Percentiles rank a stretch among this genome's conserved stretches.
These are phyloP conservation scores for Pseudognaphalium luteoalbum DNA, from an alignment of 129 eudicot species.

Conservation along the genomic window DNA sequence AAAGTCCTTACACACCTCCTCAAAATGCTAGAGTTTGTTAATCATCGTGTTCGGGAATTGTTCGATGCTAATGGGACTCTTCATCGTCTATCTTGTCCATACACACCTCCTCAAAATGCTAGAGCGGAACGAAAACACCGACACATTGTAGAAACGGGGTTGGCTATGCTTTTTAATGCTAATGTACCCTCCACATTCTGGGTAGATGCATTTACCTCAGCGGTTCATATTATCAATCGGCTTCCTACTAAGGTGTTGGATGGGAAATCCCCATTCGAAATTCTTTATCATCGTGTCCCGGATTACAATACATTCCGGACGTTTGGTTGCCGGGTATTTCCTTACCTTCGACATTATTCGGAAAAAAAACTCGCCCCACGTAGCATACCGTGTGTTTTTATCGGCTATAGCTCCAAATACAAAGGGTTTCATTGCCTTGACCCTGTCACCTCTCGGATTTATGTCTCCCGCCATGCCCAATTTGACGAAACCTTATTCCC, in stretches of 20 bases:
- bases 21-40: too few species aligned
- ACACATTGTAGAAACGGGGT: not conserved
- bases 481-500: not conserved
- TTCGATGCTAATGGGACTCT: constrained; percentile 15
- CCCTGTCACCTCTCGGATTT: not conserved
- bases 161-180: constrained; percentile 2
- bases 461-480: constrained; percentile 8
- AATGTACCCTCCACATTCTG: not conserved
- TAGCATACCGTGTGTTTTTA: constrained; percentile 1
- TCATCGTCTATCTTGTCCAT: not conserved
- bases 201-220: constrained; percentile 19
- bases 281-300: not conserved
- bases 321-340: not conserved
- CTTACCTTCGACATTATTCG: not conserved
- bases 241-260: not conserved
- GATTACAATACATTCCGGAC: not conserved
- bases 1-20: too few species aligned
- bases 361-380: constrained; percentile 3
- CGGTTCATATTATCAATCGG: constrained; percentile 8
- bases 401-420: not conserved
- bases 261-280: constrained; percentile 18
- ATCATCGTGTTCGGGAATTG: not conserved
- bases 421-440: constrained; percentile 14
- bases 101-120: too few species aligned
- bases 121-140: too few species aligned